These are phyloP conservation scores for Starmerella asiatica DNA, from an alignment of 805 yeast species.

Conservation along the genomic window DNA sequence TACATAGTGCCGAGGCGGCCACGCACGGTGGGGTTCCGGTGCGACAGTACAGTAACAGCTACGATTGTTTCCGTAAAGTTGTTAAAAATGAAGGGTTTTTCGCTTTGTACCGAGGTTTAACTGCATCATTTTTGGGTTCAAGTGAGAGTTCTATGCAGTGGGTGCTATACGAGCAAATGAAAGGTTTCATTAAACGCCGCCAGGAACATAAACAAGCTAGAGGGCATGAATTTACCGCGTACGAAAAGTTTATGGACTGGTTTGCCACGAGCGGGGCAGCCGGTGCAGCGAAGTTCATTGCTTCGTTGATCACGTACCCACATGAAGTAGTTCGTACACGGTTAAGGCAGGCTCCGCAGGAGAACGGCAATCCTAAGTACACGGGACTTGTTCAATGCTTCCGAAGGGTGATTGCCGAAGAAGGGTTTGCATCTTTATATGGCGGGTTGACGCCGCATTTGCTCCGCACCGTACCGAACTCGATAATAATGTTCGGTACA, in stretches of 20 bases:
- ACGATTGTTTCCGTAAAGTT: constrained; percentile 67
- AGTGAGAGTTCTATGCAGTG: constrained; percentile 88
- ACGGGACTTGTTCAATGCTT: constrained; percentile 83
- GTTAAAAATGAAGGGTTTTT: constrained; percentile 60
- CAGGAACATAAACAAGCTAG: constrained; percentile 27
- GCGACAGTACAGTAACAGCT: constrained; percentile 63
- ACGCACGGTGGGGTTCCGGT: constrained; percentile 10
- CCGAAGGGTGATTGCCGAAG: constrained; percentile 72
- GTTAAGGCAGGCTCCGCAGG: constrained; percentile 82
- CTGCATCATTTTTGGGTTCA: constrained; percentile 90
- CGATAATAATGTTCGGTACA: constrained; percentile 97
- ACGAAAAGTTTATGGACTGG: constrained; percentile 74
- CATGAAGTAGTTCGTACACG: constrained; percentile 96
- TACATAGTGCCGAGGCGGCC: constrained; percentile 19
- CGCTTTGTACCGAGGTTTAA: constrained; percentile 79
- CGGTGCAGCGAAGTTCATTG: constrained; percentile 87
- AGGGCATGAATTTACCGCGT: constrained; percentile 30
- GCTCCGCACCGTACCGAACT: constrained; percentile 92
- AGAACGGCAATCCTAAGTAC: constrained; percentile 71
- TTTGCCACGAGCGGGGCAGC: constrained; percentile 94
- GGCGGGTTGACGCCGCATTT: constrained; percentile 97
- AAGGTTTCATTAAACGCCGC: constrained; percentile 36
- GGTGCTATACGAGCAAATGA: constrained; percentile 95
- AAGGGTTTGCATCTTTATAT: constrained; percentile 84
- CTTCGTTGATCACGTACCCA: constrained; percentile 87